Base-by-base conservation (phyloP, 371 early-diverging fungal genomes). In the Circinella minor region DNA sequence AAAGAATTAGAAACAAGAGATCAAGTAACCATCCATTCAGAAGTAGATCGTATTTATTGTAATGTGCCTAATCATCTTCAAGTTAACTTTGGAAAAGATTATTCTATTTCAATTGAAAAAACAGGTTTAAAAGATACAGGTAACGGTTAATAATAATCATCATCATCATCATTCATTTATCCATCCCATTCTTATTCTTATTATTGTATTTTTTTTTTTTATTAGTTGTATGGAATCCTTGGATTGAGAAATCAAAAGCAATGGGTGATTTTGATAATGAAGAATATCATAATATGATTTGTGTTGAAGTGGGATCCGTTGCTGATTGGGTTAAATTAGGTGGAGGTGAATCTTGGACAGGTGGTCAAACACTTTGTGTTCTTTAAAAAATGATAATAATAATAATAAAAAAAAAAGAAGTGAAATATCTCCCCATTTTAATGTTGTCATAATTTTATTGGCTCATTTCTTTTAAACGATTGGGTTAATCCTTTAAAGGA, bases 171-270 rank as follows among this genome's bases (percentile, higher is more conserved):
- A 27, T 27, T 0, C 2, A 27, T 27, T 2, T 47, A 15, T 9
- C 47, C 47, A 47, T 47, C 1, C 47, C 47, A 47, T 47, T 47
- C 47, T 47, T 47, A 11, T 47, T 47, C 47, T 9, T 11, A 51
- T 51, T 9, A 49, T 15, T 11, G 49, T 4, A n/a, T 49, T 49
- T 49, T 49, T 49, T 4, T 49, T 4, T 5, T 7, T 4, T 13
- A 47, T 55, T 82, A 85, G 97, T 97, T 60, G 92, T 98, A 43
- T 98, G 99, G 99, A 98, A 98, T 72, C 97, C 97, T 10, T 97
- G 98, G 98, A 81, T 82, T 17, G 96, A 94, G 39, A 95, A 95
- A 82, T 90, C 98, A 13, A 84, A 87, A 61, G 90, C 81, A 34
- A 94, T 97, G 94, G 86, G 86, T 17, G 99, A 98, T 75, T 95